Conservation (phyloP, 805 yeast genomes). For the Candida piceae region DNA sequence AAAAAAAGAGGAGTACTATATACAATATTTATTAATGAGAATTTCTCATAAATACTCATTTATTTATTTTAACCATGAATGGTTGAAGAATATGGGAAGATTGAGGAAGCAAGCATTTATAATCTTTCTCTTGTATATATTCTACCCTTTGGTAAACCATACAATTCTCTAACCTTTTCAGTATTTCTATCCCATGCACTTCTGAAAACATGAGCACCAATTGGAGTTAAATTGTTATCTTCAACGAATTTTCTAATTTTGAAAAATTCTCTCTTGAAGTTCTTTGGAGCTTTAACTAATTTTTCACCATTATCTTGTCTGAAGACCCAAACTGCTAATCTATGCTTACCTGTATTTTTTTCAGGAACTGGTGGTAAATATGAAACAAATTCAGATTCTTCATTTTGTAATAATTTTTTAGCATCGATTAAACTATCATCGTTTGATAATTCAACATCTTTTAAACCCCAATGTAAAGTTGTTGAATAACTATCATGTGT, state of each 20-base stretch:
- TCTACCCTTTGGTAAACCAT: slow-evolving; percentile 70
- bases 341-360: slow-evolving; percentile 76
- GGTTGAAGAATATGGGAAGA: too few relatives aligned
- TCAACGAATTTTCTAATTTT: slow-evolving; percentile 67
- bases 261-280: slow-evolving; percentile 44
- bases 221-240: slow-evolving; percentile 54
- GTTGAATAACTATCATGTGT: slow-evolving; percentile 63
- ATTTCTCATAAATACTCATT: too few relatives aligned
- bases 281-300: slow-evolving; percentile 17
- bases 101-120: too few relatives aligned
- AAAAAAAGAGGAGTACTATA: too few relatives aligned
- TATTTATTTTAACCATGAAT: too few relatives aligned
- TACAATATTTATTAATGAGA: too few relatives aligned
- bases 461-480: slow-evolving; percentile 70
- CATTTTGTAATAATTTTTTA: slow-evolving; percentile 30
- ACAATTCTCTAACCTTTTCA: slow-evolving; percentile 57
- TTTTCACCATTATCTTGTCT: slow-evolving; percentile 47
- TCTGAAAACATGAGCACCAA: slow-evolving; percentile 94
- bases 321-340: slow-evolving; percentile 87
- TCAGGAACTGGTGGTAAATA: slow-evolving; percentile 87
- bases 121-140: slow-evolving; percentile 64
- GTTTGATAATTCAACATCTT: slow-evolving; percentile 57
- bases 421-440: slow-evolving; percentile 53
- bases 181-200: slow-evolving; percentile 75
- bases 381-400: slow-evolving; percentile 43